Evolutionary conservation across 2,329 filamentous ascomycete species (phyloP), one percentile per base, ranked within the genome.

Genomic region (Monilinia aucupariae): DNA sequence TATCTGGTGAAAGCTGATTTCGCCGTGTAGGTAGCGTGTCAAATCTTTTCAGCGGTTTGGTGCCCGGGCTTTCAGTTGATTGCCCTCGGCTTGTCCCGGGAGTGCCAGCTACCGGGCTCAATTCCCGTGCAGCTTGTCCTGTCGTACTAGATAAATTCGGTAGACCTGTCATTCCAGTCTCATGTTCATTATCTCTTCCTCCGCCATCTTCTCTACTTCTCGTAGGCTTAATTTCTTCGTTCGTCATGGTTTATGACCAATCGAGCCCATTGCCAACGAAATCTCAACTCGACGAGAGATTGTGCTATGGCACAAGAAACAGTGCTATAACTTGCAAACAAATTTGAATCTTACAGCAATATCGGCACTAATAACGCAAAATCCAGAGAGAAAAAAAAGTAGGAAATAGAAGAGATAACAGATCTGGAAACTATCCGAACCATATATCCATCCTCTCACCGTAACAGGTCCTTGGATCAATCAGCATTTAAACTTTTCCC

Each of bases 11-110:
- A 27, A 50, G 39, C 39, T 50, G 60, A 45, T 50, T 41, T 4
- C 52, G 52, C 9, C 20, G 34, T 27, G 60, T 39, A 25, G 60
- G 60, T 39, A 58, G 34, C 22, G 60, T 62, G 50, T 62, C 60
- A 27, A 62, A 58, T 43, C 60, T 47, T 49, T 41, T 58, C 34
- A 62, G 20, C 3, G 52, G 60, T 25, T 50, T 62, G 49, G 15
- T 10, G 22, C 37, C 54, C 7, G 43, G 43, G 2, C 43, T 45
- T n/a, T 49, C 53, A 27, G 25, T 48, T 48, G 59, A 30, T 27
- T 54, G 39, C n/a, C 41, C 20, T 39, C 30, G 27, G 17, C 27
- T 56, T 20, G 25, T 22, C 43, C 4, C 15, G 55, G 27, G 4
- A 37, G 25, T 3, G 20, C 47, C 41, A 58, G 54, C 60, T 17